Evolutionary conservation across 139 green algal genomes (phyloP).

Genomic region (Spirogloea muscicola): DNA sequence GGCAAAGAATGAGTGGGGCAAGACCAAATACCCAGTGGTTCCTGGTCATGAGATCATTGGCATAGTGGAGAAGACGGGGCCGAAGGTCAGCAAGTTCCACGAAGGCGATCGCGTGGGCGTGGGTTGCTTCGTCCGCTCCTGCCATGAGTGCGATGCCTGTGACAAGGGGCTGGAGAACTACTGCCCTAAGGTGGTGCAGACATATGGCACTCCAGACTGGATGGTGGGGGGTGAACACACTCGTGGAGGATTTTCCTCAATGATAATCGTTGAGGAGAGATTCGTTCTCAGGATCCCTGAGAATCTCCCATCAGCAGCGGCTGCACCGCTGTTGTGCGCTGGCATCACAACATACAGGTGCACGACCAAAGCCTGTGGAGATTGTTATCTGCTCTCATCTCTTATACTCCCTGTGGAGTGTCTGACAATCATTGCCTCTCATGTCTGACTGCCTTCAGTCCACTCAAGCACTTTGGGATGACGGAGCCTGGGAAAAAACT

Average conservation of each 20-base stretch:
- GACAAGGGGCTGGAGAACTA: conserved; percentile 51
- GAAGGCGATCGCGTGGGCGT: conserved; percentile 70
- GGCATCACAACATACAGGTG: conserved; percentile 69
- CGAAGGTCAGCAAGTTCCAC: conserved; percentile 65
- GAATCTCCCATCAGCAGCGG: conserved; percentile 56
- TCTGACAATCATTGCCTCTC: no score
- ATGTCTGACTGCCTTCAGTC: no score
- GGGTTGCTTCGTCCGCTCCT: conserved; percentile 71
- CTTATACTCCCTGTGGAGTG: no score
- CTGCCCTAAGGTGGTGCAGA: conserved; percentile 56
- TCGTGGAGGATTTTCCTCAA: conserved; percentile 70
- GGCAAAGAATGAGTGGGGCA: conserved; percentile 31
- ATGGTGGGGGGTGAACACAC: conserved; percentile 55
- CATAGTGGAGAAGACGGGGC: conserved; percentile 72
- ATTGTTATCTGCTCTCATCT: no score
- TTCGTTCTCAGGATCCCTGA: conserved; percentile 57
- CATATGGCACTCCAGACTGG: conserved; percentile 66
- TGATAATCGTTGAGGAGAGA: conserved; percentile 58
- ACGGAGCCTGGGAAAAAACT: conserved; percentile 71
- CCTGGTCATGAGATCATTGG: conserved; percentile 78
- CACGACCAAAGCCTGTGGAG: no score
- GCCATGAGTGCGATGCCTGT: conserved; percentile 50
- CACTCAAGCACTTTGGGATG: conserved; percentile 65
- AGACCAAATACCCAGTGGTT: conserved; percentile 62
- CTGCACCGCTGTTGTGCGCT: conserved; percentile 77